These are phyloP conservation scores for Cyanodermella asteris DNA, from an alignment of 2,329 filamentous ascomycete species.

Conservation along the genomic window DNA sequence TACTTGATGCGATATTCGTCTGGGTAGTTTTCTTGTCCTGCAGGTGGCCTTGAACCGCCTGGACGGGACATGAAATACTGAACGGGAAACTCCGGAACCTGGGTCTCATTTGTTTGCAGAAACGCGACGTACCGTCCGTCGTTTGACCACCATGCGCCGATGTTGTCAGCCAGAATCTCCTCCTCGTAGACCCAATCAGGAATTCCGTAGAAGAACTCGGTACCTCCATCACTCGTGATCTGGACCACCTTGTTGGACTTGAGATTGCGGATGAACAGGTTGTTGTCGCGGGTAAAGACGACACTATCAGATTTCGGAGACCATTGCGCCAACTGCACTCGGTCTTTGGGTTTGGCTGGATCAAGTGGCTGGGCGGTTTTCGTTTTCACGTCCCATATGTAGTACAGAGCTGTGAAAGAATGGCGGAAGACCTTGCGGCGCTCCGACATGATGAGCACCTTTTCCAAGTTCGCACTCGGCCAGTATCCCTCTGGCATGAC, in stretches of 20 bases:
- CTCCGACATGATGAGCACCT: slow-evolving; percentile 62
- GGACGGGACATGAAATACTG: slow-evolving; percentile 83
- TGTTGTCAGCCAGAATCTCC: slow-evolving; percentile 60
- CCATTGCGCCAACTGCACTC: slow-evolving; percentile 72
- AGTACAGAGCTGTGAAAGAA: slow-evolving; percentile 70
- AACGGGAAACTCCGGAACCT: slow-evolving; percentile 75
- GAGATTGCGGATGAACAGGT: slow-evolving; percentile 59
- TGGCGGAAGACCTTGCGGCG: slow-evolving; percentile 65
- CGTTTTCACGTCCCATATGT: slow-evolving; percentile 71
- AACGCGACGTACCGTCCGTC: slow-evolving; percentile 83
- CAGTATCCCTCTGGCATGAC: slow-evolving; percentile 40
- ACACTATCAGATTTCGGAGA: slow-evolving; percentile 70
- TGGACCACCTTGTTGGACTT: slow-evolving; percentile 37
- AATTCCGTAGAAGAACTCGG: slow-evolving; percentile 80
- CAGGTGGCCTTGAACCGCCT: slow-evolving; percentile 44
- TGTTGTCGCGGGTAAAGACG: slow-evolving; percentile 79
- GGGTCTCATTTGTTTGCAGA: slow-evolving; percentile 78
- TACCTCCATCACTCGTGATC: slow-evolving; percentile 70
- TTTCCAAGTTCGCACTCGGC: slow-evolving; percentile 67
- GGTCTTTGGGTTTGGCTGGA: slow-evolving; percentile 38
- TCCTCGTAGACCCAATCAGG: slow-evolving; percentile 95
- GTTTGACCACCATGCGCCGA: slow-evolving; percentile 85
- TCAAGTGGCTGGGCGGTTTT: slow-evolving; percentile 62
- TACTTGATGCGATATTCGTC: slow-evolving; percentile 89
- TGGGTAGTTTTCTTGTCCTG: slow-evolving; percentile 70